Percentiles rank a stretch among this genome's conserved stretches.
phyloP scores from a whole-genome alignment of 2,329 filamentous ascomycete genomes.

The Phyllosticta ampelicida region DNA sequence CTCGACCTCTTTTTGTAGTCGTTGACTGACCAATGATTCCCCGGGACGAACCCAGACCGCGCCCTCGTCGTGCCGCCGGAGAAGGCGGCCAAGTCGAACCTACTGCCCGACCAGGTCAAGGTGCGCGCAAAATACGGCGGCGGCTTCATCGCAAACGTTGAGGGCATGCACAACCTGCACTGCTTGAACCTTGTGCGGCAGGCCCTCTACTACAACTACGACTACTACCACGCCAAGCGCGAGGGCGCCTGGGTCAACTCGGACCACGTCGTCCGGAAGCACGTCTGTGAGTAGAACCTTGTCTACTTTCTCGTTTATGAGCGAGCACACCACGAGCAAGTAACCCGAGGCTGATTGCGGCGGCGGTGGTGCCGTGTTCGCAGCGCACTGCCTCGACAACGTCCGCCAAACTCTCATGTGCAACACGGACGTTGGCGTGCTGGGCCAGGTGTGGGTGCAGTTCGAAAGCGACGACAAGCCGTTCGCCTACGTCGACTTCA shows the following conservation, averaged over 20 bases:
- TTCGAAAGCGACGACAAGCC: slow-evolving; percentile 34
- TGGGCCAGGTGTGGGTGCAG: slow-evolving; percentile 49
- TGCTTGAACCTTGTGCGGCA: slow-evolving; percentile 52
- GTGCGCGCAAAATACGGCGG: slow-evolving; percentile 46
- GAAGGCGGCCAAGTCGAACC: slow-evolving; percentile 40
- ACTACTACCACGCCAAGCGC: slow-evolving; percentile 43
- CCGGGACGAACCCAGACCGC: slow-evolving; percentile 18
- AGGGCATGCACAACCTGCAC: slow-evolving; percentile 47
- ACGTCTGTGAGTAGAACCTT: slow-evolving; percentile 42
- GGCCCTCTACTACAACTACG: slow-evolving; percentile 48
- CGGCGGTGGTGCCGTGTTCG: no score
- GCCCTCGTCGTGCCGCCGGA: slow-evolving; percentile 39
- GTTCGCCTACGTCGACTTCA: slow-evolving; percentile 51
- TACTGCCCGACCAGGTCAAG: slow-evolving; percentile 46
- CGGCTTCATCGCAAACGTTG: slow-evolving; percentile 48
- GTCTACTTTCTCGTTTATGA: neutral
- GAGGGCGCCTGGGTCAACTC: slow-evolving; percentile 46
- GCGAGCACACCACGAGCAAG: no score
- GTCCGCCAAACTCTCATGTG: slow-evolving; percentile 55
- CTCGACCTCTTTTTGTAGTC: neutral
- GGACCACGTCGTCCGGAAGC: slow-evolving; percentile 43
- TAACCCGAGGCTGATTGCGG: no score
- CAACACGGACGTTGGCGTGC: slow-evolving; percentile 47
- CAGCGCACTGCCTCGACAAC: slow-evolving; percentile 51
- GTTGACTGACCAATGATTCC: neutral